Percentiles rank a stretch among this genome's conserved stretches.
Conservation (phyloP, 495 filamentous ascomycete species). For the Penicillium angulare region DNA sequence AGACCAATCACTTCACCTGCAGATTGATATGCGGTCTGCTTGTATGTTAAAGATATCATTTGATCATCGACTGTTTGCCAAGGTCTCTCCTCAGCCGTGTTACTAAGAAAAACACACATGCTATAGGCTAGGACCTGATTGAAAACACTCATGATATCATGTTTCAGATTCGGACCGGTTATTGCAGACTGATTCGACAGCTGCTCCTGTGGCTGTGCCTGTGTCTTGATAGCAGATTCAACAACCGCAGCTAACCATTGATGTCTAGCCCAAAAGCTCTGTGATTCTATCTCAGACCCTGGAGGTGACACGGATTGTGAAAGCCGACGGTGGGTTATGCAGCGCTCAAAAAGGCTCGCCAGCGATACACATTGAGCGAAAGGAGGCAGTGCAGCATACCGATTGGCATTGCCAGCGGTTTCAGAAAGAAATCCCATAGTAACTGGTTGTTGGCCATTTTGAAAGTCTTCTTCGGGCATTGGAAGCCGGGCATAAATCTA, state of each 20-base stretch:
- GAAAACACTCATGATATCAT: not conserved
- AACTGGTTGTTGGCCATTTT: not conserved
- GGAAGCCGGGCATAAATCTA: not conserved
- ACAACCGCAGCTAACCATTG: not conserved
- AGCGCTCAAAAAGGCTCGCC: not conserved
- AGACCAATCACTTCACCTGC: not conserved
- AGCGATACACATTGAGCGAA: not conserved
- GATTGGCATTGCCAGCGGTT: not conserved
- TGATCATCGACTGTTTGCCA: not conserved
- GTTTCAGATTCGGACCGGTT: not conserved
- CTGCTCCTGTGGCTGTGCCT: not conserved
- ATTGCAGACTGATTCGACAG: not conserved
- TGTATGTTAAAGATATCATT: not conserved
- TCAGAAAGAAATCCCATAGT: not conserved
- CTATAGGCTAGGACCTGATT: not conserved
- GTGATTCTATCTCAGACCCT: not conserved
- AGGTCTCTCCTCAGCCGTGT: not conserved
- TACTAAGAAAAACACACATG: not conserved
- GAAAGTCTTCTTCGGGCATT: not conserved
- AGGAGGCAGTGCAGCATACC: not conserved
- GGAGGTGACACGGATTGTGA: not conserved
- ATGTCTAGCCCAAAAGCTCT: not conserved
- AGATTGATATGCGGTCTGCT: not conserved
- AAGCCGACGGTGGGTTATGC: not conserved
- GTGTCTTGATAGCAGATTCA: not conserved